Base-by-base conservation (phyloP, 2,329 filamentous ascomycete species). In the Botrytis fragariae region DNA sequence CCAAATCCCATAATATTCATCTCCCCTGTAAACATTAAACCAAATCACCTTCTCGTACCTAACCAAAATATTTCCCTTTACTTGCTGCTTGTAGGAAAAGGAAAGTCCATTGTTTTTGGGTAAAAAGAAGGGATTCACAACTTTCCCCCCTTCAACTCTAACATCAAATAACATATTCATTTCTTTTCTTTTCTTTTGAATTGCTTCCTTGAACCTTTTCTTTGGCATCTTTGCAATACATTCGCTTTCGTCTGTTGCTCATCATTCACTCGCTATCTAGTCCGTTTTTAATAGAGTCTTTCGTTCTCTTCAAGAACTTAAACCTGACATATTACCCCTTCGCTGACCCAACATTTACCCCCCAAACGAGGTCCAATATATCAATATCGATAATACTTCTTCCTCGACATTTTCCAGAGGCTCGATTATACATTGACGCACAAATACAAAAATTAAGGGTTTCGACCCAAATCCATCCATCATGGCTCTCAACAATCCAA, bases 401-500 rank as follows among this genome's bases (percentile, higher is more conserved):
- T 18, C 25, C 25, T 39, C 22, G 7, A 29, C 20, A 22, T 2
- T 37, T 5, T n/a, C 16, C 64, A 54, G 25, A 54, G 64, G 25
- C 22, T 68, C 16, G n/a, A 22, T 29, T 8, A 4, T 29, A 54
- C 25, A 57, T 57, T 68, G 64, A 42, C 22, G 18, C 51, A 60
- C 29, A 68, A n/a, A 57, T 48, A 54, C 12, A 44, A 22, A 20
- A 54, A 48, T 72, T 1, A 71, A 69, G 78, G 76, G 77, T 78
- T 78, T 76, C 77, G 77, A 77, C 78, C 77, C 78, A 72, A 37
- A 51, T 61, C 62, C 71, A 70, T 77, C 82, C 82, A 85, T 78
- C 81, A 92, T 92, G 89, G 86, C 89, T 81, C 85, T 87, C 83
- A 89, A 77, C 63, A 75, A 72, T 59, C 76, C 76, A 75, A 73